These are phyloP conservation scores for Cryptococcus depauperatus DNA, from an alignment of 1,284 basidiomycete species.

Conservation along the genomic window DNA sequence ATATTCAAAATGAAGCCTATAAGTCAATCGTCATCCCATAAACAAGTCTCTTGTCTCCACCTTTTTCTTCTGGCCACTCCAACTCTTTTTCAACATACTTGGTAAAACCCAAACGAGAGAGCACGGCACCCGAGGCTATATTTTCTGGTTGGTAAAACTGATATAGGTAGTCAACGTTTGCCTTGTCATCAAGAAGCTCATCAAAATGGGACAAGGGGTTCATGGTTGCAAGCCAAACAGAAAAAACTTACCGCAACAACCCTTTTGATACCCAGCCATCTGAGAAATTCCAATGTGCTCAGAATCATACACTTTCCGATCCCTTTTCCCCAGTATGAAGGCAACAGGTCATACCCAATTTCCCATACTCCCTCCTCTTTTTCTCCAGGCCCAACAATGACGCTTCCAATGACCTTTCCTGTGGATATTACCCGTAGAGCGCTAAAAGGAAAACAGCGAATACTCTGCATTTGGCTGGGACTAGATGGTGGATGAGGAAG, in stretches of 20 bases:
- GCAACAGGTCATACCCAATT: neutral
- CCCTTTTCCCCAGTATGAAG: neutral
- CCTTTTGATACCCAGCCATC: neutral
- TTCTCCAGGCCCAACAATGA: neutral
- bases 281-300: neutral
- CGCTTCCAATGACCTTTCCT: neutral
- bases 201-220: too few species aligned
- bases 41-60: neutral
- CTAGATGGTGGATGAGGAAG: neutral
- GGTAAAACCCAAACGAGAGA: neutral
- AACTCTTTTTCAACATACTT: neutral
- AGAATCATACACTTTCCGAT: neutral
- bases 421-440: neutral
- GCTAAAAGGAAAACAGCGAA: neutral
- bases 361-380: neutral
- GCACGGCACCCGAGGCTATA: neutral
- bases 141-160: constrained; percentile 1
- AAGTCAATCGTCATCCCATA: too few species aligned
- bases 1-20: too few species aligned
- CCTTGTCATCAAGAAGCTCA: too few species aligned
- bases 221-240: neutral
- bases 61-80: neutral
- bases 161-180: neutral
- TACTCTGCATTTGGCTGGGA: too few species aligned
- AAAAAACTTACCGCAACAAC: neutral